Conservation (phyloP, 805 yeast genomes). For the Wickerhamiella occidentalis region DNA sequence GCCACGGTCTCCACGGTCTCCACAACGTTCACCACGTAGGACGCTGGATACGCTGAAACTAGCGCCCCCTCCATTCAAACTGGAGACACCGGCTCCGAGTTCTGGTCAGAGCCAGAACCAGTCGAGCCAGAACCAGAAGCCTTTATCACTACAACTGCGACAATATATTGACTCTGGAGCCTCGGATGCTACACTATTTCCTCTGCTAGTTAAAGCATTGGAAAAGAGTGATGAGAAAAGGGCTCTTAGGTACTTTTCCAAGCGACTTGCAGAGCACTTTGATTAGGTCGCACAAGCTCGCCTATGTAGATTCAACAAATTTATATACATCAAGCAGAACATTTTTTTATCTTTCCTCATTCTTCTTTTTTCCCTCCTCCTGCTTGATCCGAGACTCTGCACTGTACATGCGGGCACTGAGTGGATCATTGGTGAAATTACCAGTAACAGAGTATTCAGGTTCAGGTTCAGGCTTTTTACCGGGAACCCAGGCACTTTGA, state of each 20-base stretch:
- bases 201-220: constrained; percentile 17
- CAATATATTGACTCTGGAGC: background rate
- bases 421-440: background rate
- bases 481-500: constrained; percentile 17
- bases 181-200: constrained; percentile 6
- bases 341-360: no score
- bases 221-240: constrained; percentile 14
- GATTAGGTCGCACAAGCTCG: no score
- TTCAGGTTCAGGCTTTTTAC: constrained; percentile 1
- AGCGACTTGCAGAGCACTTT: constrained; percentile 1
- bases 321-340: no score
- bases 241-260: background rate
- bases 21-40: background rate
- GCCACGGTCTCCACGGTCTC: background rate
- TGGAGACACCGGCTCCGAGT: background rate
- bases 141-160: background rate
- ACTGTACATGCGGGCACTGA: constrained; percentile 6
- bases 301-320: no score
- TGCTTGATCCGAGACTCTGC: constrained; percentile 3
- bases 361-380: background rate
- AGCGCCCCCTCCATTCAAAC: background rate
- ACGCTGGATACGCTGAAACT: background rate
- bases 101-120: no score
- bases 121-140: background rate
- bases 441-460: background rate